Percentiles rank a stretch among this genome's conserved stretches.
Evolutionary conservation across 129 eudicot species (phyloP).

Genomic region (Centrapalus pauciflorus): DNA sequence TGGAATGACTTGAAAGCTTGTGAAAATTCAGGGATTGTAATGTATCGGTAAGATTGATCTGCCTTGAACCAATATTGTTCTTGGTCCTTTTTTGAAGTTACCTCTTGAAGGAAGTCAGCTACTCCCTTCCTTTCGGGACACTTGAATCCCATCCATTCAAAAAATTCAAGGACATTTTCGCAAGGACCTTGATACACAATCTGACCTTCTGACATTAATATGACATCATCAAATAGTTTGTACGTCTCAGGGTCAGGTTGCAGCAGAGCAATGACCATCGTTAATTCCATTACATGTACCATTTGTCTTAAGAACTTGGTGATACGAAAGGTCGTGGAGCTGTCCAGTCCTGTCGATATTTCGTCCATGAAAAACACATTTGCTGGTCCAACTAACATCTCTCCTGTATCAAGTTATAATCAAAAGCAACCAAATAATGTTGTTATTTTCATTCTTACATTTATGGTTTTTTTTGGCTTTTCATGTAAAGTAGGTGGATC

Average conservation of each 20-base stretch:
- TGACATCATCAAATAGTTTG: conserved; percentile 53
- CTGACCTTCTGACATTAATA: conserved; percentile 52
- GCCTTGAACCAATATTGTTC: conserved; percentile 24
- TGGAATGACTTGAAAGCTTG: conserved; percentile 27
- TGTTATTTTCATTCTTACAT: neutral
- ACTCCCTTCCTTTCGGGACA: conserved; percentile 42
- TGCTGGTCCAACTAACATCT: conserved; percentile 63
- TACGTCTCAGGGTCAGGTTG: conserved; percentile 63
- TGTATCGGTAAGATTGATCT: conserved; percentile 16
- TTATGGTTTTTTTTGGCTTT: neutral
- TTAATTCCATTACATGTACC: conserved; percentile 49
- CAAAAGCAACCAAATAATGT: neutral
- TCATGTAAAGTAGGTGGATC: neutral
- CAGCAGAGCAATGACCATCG: conserved; percentile 49
- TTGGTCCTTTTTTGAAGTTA: conserved; percentile 31
- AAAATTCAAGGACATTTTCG: conserved; percentile 38
- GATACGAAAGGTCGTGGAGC: conserved; percentile 51
- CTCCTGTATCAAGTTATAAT: conserved; percentile 31
- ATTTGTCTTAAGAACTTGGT: conserved; percentile 42
- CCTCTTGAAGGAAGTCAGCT: conserved; percentile 38
- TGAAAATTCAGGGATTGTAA: conserved; percentile 20
- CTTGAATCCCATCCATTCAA: conserved; percentile 46
- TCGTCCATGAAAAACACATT: conserved; percentile 57
- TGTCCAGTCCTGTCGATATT: conserved; percentile 57
- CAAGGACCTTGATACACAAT: conserved; percentile 61